Base-by-base conservation (phyloP, 2,329 filamentous ascomycete species). In the Colletotrichum higginsianum region DNA sequence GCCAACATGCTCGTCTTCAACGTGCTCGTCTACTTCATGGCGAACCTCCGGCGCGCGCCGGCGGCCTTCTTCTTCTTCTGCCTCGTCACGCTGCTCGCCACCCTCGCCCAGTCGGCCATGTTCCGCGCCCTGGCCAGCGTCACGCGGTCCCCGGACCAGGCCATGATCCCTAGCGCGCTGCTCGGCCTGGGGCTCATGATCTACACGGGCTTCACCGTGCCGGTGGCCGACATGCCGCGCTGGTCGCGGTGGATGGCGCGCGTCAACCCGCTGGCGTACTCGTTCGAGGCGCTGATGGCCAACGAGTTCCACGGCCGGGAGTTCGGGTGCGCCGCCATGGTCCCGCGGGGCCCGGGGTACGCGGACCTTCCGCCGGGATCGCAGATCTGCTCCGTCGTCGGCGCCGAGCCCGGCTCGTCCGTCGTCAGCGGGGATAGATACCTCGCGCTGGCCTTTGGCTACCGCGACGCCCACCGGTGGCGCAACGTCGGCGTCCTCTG, bases 251-350 rank as follows among this genome's bases (percentile, higher is more conserved):
- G 86, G 91, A 81, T 91, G 16, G 88, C 84, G 74, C 89, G 86
- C 57, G 77, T 88, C 71, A 87, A 88, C 66, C 86, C 86, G 0
- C 76, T 75, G 2, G 75, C 81, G 0, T 93, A 93, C 75, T 86
- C 88, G 0, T 93, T 92, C 74, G 92, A 94, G 78, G 88, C 88
- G 2, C 88, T 93, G 2, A 82, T 93, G 73, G 80, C 89, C 0
- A 94, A 93, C 75, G 92, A 94, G 75, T 86, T 86, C 86, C 73
- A 87, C 61, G 83, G 84, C 26, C 84, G 88, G 6, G 75, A 79
- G 4, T 69, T 64, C 21, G 52, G 35, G 7, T 69, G 66, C 30
- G 38, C 53, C 1, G 13, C 71, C 61, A 64, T 69, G 26, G 47
- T 64, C 9, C 66, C 55, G 2, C 16, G 16, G 9, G 66, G 66